These are phyloP conservation scores for Stromatinia cepivora DNA, from an alignment of 2,329 filamentous ascomycete genomes.

Conservation along the genomic window DNA sequence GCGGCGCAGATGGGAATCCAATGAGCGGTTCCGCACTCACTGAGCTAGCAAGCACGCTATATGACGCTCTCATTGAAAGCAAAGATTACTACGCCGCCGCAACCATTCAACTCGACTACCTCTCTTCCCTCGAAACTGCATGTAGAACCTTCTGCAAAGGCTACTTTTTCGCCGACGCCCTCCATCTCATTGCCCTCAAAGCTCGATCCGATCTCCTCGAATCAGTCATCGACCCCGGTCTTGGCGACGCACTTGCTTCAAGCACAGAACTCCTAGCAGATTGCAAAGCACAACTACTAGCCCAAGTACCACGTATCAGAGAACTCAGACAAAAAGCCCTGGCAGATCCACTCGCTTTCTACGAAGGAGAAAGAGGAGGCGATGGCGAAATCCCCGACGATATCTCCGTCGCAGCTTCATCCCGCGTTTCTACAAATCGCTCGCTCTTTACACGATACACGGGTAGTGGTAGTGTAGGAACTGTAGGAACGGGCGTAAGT, in stretches of 20 bases:
- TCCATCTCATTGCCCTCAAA: slow-evolving; percentile 67
- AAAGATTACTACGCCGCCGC: slow-evolving; percentile 83
- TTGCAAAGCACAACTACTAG: slow-evolving; percentile 79
- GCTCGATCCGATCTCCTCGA: slow-evolving; percentile 62
- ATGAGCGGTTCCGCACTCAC: slow-evolving; percentile 53
- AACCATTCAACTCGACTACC: slow-evolving; percentile 77
- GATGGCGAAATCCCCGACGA: slow-evolving; percentile 83
- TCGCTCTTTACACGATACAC: slow-evolving; percentile 94
- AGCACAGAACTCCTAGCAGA: slow-evolving; percentile 92
- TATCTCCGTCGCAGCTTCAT: slow-evolving; percentile 81
- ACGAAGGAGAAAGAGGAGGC: slow-evolving; percentile 69
- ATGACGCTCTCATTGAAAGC: slow-evolving; percentile 75
- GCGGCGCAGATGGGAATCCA: slow-evolving; percentile 6
- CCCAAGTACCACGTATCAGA: slow-evolving; percentile 81
- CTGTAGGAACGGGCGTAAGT: slow-evolving; percentile 70
- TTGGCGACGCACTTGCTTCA: slow-evolving; percentile 76
- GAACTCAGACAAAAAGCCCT: slow-evolving; percentile 80
- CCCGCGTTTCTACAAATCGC: slow-evolving; percentile 77
- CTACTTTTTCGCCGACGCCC: slow-evolving; percentile 85
- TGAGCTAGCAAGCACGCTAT: slow-evolving; percentile 71
- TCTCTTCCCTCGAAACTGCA: slow-evolving; percentile 68
- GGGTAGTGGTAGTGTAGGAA: slow-evolving; percentile 57
- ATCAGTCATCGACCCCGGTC: slow-evolving; percentile 69
- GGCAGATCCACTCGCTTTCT: slow-evolving; percentile 85
- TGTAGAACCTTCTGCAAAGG: slow-evolving; percentile 81